Conservation (phyloP, 2,329 filamentous ascomycete species). For the Phialemonium atrogriseum region DNA sequence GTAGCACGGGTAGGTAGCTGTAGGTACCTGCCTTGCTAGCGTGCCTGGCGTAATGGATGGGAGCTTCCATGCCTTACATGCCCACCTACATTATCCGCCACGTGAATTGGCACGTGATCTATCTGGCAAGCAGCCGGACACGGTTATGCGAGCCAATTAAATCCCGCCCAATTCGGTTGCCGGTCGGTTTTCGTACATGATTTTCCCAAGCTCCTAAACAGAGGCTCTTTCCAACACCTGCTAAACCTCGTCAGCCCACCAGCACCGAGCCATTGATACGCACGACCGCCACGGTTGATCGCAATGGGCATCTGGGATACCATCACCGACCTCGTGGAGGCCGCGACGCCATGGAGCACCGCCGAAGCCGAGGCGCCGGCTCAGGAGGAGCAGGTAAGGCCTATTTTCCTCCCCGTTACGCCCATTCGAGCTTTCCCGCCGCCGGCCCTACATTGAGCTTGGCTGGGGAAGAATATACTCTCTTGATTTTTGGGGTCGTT, state of each 20-base stretch:
- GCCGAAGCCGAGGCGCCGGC: conserved; percentile 60
- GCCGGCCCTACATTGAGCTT: no score
- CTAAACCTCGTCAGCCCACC: conserved; percentile 13
- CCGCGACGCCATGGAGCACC: conserved; percentile 55
- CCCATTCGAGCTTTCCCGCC: neutral
- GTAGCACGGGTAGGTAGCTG: no score
- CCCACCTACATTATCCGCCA: no score
- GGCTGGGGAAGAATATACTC: conserved; percentile 1
- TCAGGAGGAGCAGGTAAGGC: conserved; percentile 22
- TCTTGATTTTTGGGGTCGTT: conserved; percentile 2
- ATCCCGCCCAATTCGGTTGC: conserved; percentile 11
- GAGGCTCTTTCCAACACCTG: no score
- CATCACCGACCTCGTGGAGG: conserved; percentile 56
- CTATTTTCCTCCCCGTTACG: conserved; percentile 5
- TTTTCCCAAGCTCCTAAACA: no score
- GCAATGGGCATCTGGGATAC: conserved; percentile 61
- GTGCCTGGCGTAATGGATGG: no score
- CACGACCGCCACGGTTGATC: conserved; percentile 32
- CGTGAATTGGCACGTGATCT: conserved; percentile 6
- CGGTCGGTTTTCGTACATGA: conserved; percentile 3
- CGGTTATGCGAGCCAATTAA: conserved; percentile 15
- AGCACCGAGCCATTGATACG: conserved; percentile 17
- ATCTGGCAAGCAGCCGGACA: neutral
- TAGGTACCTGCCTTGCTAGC: no score
- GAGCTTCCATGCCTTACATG: no score